Evolutionary conservation across 768 basidiomycete genomes (phyloP), one percentile per base, ranked within the genome.

Genomic region (Collybia sp.): DNA sequence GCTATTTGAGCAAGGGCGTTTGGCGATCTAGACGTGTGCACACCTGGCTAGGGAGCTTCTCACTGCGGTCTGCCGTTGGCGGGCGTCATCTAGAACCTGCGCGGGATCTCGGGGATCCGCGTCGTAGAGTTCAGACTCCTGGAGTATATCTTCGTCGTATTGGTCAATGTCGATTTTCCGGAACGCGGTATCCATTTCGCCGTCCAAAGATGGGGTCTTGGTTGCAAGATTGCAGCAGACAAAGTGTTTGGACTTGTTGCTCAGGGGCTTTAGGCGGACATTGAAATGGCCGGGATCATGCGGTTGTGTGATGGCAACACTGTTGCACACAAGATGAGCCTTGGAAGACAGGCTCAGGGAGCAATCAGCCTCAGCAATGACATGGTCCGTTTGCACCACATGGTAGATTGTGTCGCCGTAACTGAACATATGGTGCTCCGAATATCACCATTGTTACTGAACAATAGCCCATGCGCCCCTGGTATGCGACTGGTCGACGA

Each of bases 101-200:
- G 76, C 10, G 25, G 43, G 25, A 30, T 10, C 5, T 46, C n/a
- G 16, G 38, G 1, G 6, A 30, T 18, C 30, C 18, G 13, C 42
- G 42, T 13, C 31, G 16, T 49, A 50, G 16, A 37, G 35, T 16
- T 11, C 17, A 20, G 13, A 79, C 48, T 93, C 88, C 38, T 84
- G 78, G 6, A 97, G 67, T 17, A 82, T 77, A 57, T 97, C 95
- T 64, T 97, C 95, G 61, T 98, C 95, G 69, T 83, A 91, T 34
- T 71, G 76, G 69, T 98, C 95, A 59, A 97, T 86, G 70, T 97
- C 85, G 68, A 96, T 92, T 68, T 93, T 94, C 56, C 94, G 77
- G 67, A 93, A 96, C 43, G 82, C 80, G 49, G 61, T 61, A 40
- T 76, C 73, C 70, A 73, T 74, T 44, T 3, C 35, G 17, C n/a